Evolutionary conservation across 2,329 filamentous ascomycete genomes (phyloP), one percentile per base, ranked within the genome.

Genomic region (Fonsecaea monophora): DNA sequence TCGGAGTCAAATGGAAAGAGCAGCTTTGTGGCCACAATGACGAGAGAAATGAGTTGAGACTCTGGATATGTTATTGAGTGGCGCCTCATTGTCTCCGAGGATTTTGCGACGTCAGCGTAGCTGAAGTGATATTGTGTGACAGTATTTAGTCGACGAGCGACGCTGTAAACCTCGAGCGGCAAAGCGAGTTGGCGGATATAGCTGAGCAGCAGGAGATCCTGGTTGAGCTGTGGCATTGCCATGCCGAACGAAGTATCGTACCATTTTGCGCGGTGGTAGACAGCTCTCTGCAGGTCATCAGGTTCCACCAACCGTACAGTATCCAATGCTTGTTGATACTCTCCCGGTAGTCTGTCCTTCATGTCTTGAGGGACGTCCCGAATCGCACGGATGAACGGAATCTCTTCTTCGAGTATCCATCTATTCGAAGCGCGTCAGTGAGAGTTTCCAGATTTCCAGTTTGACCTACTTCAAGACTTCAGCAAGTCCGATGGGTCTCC

Each of bases 11-110:
- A 87, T 0, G 94, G 92, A 73, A 92, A 93, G 21, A 90, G 82
- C 2, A 97, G 77, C 73, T 97, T 97, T 3, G 90, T 88, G 3
- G 90, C 87, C 13, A 96, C 83, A 2, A 97, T 81, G 3, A 97
- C 77, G 3, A 92, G 80, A 3, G 89, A 84, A 63, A 92, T 82
- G 0, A 97, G 80, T 53, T 91, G 86, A 5, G 91, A 82, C 74
- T 98, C 95, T 0, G 95, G 92, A 68, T 90, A 85, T 59, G 87
- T 82, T 15, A 89, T 78, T 8, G 85, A 78, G 32, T 82, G 70
- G 6, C 67, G 68, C 59, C 68, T 53, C 5, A 32, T 66, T 37
- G 40, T 54, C 5, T 42, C 37, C 37, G 15, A 30, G 12, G 45
- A 25, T 57, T 48, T 50, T 50, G 65, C 37, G 40, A 15, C 13